These are phyloP conservation scores for Fusarium camptoceras DNA, from an alignment of 2,329 filamentous ascomycete genomes.

Conservation along the genomic window DNA sequence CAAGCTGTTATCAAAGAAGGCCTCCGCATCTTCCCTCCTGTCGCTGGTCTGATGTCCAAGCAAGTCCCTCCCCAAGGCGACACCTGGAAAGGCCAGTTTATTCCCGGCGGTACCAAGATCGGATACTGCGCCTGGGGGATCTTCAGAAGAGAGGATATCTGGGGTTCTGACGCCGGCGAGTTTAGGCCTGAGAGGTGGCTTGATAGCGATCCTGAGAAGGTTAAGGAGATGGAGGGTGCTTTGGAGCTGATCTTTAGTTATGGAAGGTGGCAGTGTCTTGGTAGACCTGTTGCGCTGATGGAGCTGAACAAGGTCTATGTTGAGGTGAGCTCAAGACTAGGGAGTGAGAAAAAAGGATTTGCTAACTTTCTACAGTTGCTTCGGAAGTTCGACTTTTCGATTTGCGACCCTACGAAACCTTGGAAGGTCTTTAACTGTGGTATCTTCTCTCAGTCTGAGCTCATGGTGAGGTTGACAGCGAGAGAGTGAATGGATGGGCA, in stretches of 20 bases:
- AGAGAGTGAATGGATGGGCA: neutral
- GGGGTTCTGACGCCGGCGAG: conserved; percentile 50
- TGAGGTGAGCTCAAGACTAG: conserved; percentile 48
- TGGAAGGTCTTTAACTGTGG: conserved; percentile 50
- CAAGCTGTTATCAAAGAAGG: conserved; percentile 64
- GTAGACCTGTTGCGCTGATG: conserved; percentile 54
- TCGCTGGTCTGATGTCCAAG: conserved; percentile 54
- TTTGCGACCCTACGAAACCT: conserved; percentile 49
- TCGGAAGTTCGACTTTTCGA: conserved; percentile 48
- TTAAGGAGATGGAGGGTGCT: conserved; percentile 51
- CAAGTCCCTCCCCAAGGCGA: conserved; percentile 49
- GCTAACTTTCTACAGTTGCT: conserved; percentile 42
- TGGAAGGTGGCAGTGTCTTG: conserved; percentile 55
- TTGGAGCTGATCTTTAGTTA: conserved; percentile 56
- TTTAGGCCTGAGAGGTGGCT: conserved; percentile 55
- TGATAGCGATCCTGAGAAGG: conserved; percentile 48
- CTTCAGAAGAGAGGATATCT: conserved; percentile 50
- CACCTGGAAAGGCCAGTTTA: conserved; percentile 47
- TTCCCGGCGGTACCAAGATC: conserved; percentile 51
- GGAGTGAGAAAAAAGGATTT: rapidly evolving
- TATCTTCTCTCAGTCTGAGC: conserved; percentile 49
- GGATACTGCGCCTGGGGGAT: conserved; percentile 53
- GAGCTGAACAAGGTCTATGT: conserved; percentile 56
- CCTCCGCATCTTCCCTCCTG: conserved; percentile 54
- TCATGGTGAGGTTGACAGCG: conserved; percentile 41